Percentiles rank a stretch among this genome's conserved stretches.
phyloP scores from a whole-genome alignment of 2,329 filamentous ascomycete species.

The Aureobasidium sp. region DNA sequence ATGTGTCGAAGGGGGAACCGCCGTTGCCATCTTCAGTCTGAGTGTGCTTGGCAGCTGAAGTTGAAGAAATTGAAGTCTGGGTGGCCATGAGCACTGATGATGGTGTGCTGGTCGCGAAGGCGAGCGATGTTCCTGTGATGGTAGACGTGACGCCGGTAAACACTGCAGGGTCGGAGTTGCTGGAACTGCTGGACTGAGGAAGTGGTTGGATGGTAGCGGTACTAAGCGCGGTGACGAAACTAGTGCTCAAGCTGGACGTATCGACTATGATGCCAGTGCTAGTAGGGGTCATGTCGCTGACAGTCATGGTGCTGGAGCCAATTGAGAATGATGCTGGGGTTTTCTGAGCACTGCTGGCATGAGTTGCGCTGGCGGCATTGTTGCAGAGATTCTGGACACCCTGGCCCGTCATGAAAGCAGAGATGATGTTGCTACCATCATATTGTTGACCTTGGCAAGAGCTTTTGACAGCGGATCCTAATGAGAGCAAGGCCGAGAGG shows the following conservation, averaged over 20 bases:
- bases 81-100: slow-evolving; percentile 7
- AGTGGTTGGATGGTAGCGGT: slow-evolving; percentile 1
- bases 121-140: neutral
- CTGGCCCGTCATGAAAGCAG: slow-evolving; percentile 35
- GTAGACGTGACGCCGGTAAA: neutral
- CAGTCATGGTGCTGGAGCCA: slow-evolving; percentile 12
- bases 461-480: slow-evolving; percentile 29
- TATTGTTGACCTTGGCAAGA: slow-evolving; percentile 30
- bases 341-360: slow-evolving; percentile 4
- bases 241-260: slow-evolving; percentile 13
- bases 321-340: slow-evolving; percentile 14
- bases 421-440: slow-evolving; percentile 34
- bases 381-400: slow-evolving; percentile 36
- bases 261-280: slow-evolving; percentile 12
- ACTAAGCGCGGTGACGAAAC: neutral
- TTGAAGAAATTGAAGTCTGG: neutral
- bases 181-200: neutral
- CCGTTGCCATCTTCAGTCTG: neutral
- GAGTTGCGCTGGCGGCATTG: slow-evolving; percentile 21
- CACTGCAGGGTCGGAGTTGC: neutral
- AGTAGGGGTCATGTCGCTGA: neutral
- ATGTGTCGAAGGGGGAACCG: slow-evolving; percentile 4
- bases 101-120: slow-evolving; percentile 7
- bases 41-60: neutral
- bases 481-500: slow-evolving; percentile 33